Evolutionary conservation across 306 rosid species (phyloP), one percentile per base, ranked within the genome.

Genomic region (Styphnolobium japonicum): DNA sequence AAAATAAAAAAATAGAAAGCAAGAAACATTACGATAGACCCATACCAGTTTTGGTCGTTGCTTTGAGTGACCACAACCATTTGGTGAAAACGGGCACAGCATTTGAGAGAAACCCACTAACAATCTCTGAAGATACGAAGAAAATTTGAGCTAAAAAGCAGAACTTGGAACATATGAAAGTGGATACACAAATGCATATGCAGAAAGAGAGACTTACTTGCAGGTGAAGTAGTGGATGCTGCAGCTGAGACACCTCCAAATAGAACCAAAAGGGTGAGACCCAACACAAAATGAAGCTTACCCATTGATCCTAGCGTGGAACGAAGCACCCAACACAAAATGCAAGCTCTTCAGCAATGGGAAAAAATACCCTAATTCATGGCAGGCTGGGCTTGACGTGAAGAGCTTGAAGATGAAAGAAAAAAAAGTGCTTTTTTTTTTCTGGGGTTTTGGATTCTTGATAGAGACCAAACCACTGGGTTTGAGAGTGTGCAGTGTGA

Each of bases 1-100:
- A 9, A 39, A 10, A 15, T 3, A 39, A 14, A 51, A 55, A 11
- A 22, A 58, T 3, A 6, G 75, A 71, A 76, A 71, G 76, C 12
- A 10, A 57, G 15, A 5, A 39, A 53, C 43, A 82, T 25, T 78
- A 65, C 9, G 67, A 62, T 86, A 77, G 84, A 88, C 87, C 85
- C 73, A 73, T 29, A 92, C 98, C 97, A 37, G 89, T 89, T 85
- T 92, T 94, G 82, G 92, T 77, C 8, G 96, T 88, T 55, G 97
- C 14, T 85, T 89, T 94, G 74, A 94, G 90, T 0, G 98, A 91
- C 92, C 93, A 87, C 6, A 92, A 10, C 91, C 90, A 82, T 84
- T 94, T 94, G 82, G 90, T 89, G 69, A 88, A 84, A 62, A 79
- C 81, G 29, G 97, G 82, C 16, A 85, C 87, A 2, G 79, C 91